Percentiles rank a stretch among this genome's conserved stretches.
Conservation (phyloP, 179 eudicot genomes). For the Nepenthes alata region DNA sequence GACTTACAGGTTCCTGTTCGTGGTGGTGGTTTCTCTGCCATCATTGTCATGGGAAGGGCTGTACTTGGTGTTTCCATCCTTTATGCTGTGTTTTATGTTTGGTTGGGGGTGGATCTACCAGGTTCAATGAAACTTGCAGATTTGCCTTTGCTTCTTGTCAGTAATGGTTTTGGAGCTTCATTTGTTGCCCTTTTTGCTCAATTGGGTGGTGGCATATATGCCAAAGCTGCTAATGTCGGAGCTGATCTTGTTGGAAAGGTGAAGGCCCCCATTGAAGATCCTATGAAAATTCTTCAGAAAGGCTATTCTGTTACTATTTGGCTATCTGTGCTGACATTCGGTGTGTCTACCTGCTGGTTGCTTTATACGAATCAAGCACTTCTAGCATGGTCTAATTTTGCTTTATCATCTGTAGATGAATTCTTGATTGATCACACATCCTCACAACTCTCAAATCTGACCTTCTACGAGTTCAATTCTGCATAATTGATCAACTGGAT, state of each 20-base stretch:
- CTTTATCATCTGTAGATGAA: slow-evolving; percentile 4
- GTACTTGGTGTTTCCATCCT: slow-evolving; percentile 84
- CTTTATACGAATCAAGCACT: slow-evolving; percentile 97
- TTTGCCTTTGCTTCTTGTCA: slow-evolving; percentile 95
- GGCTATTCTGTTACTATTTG: slow-evolving; percentile 83
- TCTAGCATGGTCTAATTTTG: slow-evolving; percentile 91
- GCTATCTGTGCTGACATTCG: slow-evolving; percentile 79
- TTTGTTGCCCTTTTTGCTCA: slow-evolving; percentile 99
- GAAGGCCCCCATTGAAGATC: slow-evolving; percentile 58
- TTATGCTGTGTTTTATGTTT: slow-evolving; percentile 83
- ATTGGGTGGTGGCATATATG: slow-evolving; percentile 98
- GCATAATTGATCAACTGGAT: no score
- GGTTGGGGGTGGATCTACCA: slow-evolving; percentile 77
- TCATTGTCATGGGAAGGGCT: slow-evolving; percentile 73
- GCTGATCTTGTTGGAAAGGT: slow-evolving; percentile 99
- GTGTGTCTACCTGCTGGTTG: slow-evolving; percentile 93
- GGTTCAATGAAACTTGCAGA: slow-evolving; percentile 92
- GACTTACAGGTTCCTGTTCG: slow-evolving; percentile 70
- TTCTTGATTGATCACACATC: no score
- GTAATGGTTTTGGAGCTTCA: slow-evolving; percentile 99
- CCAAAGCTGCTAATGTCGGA: slow-evolving; percentile 99
- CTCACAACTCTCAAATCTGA: no score
- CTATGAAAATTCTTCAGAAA: slow-evolving; percentile 87
- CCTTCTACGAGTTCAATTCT: no score
- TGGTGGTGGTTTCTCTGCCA: slow-evolving; percentile 95